Base-by-base conservation (phyloP, 169 alveolate species). In the Pseudocohnilembus persalinus region DNA sequence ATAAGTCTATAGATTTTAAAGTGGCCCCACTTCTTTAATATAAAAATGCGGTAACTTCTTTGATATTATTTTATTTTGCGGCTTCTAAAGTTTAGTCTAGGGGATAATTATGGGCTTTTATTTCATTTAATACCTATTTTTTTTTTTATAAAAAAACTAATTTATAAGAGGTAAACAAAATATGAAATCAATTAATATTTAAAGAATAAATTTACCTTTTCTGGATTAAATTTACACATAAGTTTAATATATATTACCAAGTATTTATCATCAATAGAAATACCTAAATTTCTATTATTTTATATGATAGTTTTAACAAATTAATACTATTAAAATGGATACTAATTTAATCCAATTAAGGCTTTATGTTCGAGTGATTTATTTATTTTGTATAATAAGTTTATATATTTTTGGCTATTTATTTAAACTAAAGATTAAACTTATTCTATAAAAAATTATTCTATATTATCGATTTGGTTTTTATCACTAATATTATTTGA, bases 1-100 rank as follows among this genome's bases (percentile, higher is more conserved):
- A 49, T 11, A 49, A 11, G 4, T 11, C 4, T 11, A 49, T 49
- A 20, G 68, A 49, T 49, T 49, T 20, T 49, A 11, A 4, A 11
- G 20, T 49, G 26, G 68, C 84, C 29, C 84, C 84, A 63, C 84
- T 79, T 64, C 84, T 79, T 63, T 79, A 63, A 79, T 79, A 79
- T 29, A 79, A 64, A 29, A 34, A 79, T 1, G 84, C 84, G 29
- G 49, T 79, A 49, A 76, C 84, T n/a, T 79, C 76, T 29, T 29
- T 29, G 49, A 79, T 79, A 0, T 72, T 35, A 29, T 79, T n/a
- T 30, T 79, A 32, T 63, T 32, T n/a, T 26, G 63, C 27, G 0
- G 64, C 73, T 29, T 79, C 63, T 0, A 79, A 27, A 79, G 76
- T 63, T 49, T 79, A 74, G 64, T 79, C 84, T 15, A 79, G 26